These are phyloP conservation scores for Rhododendron ferrugineum DNA, from an alignment of 148 eudicot genomes.

Conservation along the genomic window DNA sequence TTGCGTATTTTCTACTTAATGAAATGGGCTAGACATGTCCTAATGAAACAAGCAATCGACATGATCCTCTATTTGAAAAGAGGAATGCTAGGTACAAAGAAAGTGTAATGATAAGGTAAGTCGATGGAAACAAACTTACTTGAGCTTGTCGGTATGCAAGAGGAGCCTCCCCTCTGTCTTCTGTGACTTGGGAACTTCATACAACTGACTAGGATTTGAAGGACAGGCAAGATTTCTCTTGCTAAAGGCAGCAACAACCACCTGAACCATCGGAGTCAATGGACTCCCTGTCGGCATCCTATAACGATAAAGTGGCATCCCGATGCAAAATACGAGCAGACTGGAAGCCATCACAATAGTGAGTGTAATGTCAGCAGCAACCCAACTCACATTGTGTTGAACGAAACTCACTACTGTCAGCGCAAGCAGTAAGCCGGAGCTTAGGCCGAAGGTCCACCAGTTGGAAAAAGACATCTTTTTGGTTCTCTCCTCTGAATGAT, in stretches of 20 bases:
- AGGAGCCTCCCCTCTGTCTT: conserved; percentile 34
- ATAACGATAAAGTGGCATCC: conserved; percentile 38
- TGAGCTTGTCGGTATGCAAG: conserved; percentile 48
- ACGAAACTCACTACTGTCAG: conserved; percentile 39
- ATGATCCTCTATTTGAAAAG: background rate
- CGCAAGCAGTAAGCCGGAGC: conserved; percentile 23
- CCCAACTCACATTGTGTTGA: conserved; percentile 51
- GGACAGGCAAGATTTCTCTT: conserved; percentile 36
- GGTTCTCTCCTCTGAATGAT: conserved; percentile 26
- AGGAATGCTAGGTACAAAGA: no score
- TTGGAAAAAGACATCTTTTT: conserved; percentile 38
- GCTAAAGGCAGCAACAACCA: conserved; percentile 37
- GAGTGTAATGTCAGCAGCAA: conserved; percentile 28
- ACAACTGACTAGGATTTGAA: conserved; percentile 24
- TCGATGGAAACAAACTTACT: conserved; percentile 17
- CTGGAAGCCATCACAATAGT: conserved; percentile 25
- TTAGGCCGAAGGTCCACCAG: conserved; percentile 29
- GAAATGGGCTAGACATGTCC: background rate
- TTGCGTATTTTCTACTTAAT: background rate
- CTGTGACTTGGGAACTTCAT: conserved; percentile 35
- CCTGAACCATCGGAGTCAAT: conserved; percentile 46
- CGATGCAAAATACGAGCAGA: conserved; percentile 28
- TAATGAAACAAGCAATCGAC: background rate
- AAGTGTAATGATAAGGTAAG: background rate
- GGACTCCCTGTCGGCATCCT: conserved; percentile 40